These are phyloP conservation scores for Cladosporium sphaerospermum DNA, from an alignment of 2,329 filamentous ascomycete genomes.

Conservation along the genomic window DNA sequence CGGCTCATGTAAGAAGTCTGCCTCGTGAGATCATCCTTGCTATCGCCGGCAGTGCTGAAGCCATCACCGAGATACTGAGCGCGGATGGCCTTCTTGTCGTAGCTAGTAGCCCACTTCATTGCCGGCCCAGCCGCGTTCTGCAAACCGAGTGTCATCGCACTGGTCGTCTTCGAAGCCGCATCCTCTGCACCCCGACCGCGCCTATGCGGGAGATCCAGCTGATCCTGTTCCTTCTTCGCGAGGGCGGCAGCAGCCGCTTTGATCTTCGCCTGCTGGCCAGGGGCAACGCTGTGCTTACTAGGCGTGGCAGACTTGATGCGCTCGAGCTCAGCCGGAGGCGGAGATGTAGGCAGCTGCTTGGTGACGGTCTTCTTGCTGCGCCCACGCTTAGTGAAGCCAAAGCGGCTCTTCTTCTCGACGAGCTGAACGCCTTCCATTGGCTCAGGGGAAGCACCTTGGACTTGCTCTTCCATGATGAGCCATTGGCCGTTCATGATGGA, in stretches of 20 bases:
- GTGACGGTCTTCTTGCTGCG: slow-evolving; percentile 66
- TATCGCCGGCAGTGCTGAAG: slow-evolving; percentile 51
- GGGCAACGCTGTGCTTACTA: slow-evolving; percentile 79
- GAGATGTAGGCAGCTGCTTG: slow-evolving; percentile 48
- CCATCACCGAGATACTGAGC: slow-evolving; percentile 76
- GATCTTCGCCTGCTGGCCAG: slow-evolving; percentile 88
- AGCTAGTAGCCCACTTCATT: slow-evolving; percentile 94
- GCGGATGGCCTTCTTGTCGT: slow-evolving; percentile 82
- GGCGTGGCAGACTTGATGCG: slow-evolving; percentile 45
- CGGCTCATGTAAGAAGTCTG: slow-evolving; percentile 26
- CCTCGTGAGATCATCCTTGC: slow-evolving; percentile 22
- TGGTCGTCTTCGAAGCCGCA: slow-evolving; percentile 69
- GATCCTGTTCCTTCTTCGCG: slow-evolving; percentile 54
- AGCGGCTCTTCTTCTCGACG: slow-evolving; percentile 79
- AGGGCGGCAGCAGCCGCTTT: slow-evolving; percentile 84
- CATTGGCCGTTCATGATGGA: slow-evolving; percentile 73
- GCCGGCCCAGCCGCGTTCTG: slow-evolving; percentile 83
- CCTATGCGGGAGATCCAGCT: slow-evolving; percentile 32
- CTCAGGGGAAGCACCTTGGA: slow-evolving; percentile 84
- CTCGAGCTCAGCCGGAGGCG: slow-evolving; percentile 35
- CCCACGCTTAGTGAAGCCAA: slow-evolving; percentile 72
- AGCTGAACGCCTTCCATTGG: slow-evolving; percentile 82
- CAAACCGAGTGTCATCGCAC: slow-evolving; percentile 82
- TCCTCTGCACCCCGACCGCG: slow-evolving; percentile 49
- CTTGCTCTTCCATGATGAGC: slow-evolving; percentile 93